These are phyloP conservation scores for Suillus fuscotomentosus DNA, from an alignment of 768 basidiomycete species.

Conservation along the genomic window DNA sequence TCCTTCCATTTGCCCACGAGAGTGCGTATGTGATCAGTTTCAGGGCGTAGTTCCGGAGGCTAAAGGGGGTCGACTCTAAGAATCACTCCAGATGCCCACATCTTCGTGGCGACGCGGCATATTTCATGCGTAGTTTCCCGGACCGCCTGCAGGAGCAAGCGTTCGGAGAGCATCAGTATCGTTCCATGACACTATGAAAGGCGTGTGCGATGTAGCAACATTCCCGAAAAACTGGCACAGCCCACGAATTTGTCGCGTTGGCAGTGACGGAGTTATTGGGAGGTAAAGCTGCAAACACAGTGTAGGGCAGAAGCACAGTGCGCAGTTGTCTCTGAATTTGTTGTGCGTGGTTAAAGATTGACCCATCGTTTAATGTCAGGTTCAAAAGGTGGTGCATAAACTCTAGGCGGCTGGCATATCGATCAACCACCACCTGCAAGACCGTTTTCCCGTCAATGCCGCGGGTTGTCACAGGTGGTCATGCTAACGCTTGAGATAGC, in stretches of 20 bases:
- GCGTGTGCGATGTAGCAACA: constrained; percentile 4
- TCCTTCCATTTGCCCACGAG: constrained; percentile 11
- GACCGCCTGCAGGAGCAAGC: constrained; percentile 11
- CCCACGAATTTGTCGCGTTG: constrained; percentile 10
- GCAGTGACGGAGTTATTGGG: background rate
- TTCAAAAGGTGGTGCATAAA: constrained; percentile 37
- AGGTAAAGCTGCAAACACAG: constrained; percentile 1
- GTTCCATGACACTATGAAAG: constrained; percentile 3
- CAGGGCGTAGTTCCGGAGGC: background rate
- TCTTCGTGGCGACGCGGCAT: constrained; percentile 15
- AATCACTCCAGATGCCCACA: constrained; percentile 18
- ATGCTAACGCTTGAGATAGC: constrained; percentile 8
- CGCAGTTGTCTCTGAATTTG: constrained; percentile 18
- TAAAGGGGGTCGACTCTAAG: constrained; percentile 5
- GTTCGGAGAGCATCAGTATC: constrained; percentile 10
- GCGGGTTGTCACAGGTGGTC: constrained; percentile 17
- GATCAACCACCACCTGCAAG: constrained; percentile 35
- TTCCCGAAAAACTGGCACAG: constrained; percentile 7
- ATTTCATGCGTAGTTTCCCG: constrained; percentile 16
- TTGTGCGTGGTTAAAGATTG: constrained; percentile 7
- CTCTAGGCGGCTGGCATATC: constrained; percentile 42
- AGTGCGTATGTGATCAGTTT: background rate
- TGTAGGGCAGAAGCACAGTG: constrained; percentile 14
- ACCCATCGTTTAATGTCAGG: constrained; percentile 10
- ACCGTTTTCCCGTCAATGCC: constrained; percentile 44